Evolutionary conservation across 371 early-diverging fungal species (phyloP).

Genomic region (Mortierella sp.): DNA sequence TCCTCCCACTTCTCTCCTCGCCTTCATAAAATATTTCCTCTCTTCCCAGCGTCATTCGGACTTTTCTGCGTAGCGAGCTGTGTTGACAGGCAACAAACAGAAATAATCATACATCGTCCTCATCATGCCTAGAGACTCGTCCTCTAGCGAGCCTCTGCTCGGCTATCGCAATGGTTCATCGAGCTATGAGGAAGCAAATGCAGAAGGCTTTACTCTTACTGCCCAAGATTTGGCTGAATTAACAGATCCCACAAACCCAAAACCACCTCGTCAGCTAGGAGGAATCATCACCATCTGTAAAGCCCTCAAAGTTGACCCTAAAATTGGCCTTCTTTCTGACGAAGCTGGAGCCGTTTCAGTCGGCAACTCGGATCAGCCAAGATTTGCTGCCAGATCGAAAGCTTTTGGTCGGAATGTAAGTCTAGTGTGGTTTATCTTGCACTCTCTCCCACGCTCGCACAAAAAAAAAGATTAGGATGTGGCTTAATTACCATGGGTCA

Average conservation of each 20-base stretch:
- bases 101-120: background rate
- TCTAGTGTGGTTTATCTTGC: background rate
- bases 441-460: too few relatives aligned
- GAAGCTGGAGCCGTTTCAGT: constrained; percentile 58
- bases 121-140: constrained; percentile 29
- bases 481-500: too few relatives aligned
- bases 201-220: constrained; percentile 17
- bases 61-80: too few relatives aligned
- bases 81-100: too few relatives aligned
- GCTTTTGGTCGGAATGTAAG: constrained; percentile 78
- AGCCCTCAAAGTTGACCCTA: constrained; percentile 74
- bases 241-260: constrained; percentile 80
- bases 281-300: constrained; percentile 72
- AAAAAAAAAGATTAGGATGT: too few relatives aligned
- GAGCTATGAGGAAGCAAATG: background rate
- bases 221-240: constrained; percentile 52
- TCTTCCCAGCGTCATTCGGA: too few relatives aligned
- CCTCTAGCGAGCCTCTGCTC: constrained; percentile 37
- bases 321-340: constrained; percentile 73
- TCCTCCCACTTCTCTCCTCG: background rate
- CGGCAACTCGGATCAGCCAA: constrained; percentile 57
- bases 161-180: background rate
- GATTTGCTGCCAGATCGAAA: constrained; percentile 70
- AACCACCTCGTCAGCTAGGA: constrained; percentile 74
- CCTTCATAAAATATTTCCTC: too few relatives aligned